These are phyloP conservation scores for Epichloe uncinata DNA, from an alignment of 2,329 filamentous ascomycete species.

Conservation along the genomic window DNA sequence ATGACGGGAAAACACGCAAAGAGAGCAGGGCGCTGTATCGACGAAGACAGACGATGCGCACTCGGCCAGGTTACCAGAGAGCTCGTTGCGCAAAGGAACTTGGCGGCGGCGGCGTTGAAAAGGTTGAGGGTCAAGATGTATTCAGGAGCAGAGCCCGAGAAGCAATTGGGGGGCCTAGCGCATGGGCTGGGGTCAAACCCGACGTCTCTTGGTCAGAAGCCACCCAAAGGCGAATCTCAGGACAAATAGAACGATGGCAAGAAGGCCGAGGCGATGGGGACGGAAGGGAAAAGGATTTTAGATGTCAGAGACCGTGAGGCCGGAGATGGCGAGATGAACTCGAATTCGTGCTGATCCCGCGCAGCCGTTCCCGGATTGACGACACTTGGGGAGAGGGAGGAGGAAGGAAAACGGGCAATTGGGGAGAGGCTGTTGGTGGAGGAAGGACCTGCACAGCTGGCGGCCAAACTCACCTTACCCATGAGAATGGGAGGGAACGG, in stretches of 20 bases:
- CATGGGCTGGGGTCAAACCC: conserved; percentile 5
- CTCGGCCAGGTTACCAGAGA: neutral
- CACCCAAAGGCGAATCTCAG: neutral
- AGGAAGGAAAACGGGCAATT: conserved; percentile 23
- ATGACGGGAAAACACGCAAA: neutral
- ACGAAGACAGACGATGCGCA: neutral
- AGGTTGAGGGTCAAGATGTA: neutral
- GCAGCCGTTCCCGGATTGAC: conserved; percentile 18
- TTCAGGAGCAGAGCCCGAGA: conserved; percentile 1
- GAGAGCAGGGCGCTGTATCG: neutral
- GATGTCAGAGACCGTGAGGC: neutral
- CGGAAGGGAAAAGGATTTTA: neutral
- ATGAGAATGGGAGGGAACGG: conserved; percentile 26
- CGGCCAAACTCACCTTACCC: conserved; percentile 30
- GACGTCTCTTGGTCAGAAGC: conserved; percentile 3
- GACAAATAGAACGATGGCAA: conserved; percentile 2
- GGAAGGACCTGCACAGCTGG: conserved; percentile 26
- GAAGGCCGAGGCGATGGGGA: conserved; percentile 1
- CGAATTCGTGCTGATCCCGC: conserved; percentile 13
- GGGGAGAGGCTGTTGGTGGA: conserved; percentile 26
- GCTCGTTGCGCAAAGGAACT: neutral
- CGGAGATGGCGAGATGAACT: conserved; percentile 3
- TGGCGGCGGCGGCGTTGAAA: neutral
- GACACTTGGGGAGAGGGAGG: conserved; percentile 20
- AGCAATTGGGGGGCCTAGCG: neutral